phyloP scores from a whole-genome alignment of 495 filamentous ascomycete species.

The Aspergillus incahuasiensis region DNA sequence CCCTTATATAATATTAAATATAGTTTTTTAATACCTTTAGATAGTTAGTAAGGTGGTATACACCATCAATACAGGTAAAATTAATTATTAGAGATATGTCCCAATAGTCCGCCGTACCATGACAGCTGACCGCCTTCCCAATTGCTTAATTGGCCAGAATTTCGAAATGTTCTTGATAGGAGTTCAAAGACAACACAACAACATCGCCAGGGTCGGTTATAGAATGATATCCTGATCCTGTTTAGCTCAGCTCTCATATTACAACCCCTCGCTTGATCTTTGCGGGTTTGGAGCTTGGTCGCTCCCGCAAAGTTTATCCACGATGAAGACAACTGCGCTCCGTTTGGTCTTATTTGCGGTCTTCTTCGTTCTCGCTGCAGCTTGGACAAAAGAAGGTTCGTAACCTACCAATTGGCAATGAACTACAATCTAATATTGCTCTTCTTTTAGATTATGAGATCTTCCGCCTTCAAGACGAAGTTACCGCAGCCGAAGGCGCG shows the following conservation, averaged over 20 bases:
- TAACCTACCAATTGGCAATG: slow-evolving; percentile 9
- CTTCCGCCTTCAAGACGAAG: slow-evolving; percentile 86
- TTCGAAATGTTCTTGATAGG: neutral
- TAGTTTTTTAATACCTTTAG: no score
- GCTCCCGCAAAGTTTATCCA: slow-evolving; percentile 20
- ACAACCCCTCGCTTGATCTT: neutral
- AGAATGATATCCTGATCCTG: neutral
- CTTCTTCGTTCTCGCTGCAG: slow-evolving; percentile 58
- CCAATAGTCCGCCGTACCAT: no score
- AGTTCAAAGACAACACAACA: neutral
- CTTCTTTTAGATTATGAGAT: slow-evolving; percentile 80
- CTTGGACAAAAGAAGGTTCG: slow-evolving; percentile 82
- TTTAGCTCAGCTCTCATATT: neutral
- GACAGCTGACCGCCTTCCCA: neutral
- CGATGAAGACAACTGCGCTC: slow-evolving; percentile 35
- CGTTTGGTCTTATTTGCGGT: slow-evolving; percentile 32
- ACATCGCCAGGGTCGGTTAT: neutral
- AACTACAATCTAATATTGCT: neutral
- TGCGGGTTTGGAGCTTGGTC: slow-evolving; percentile 25
- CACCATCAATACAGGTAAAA: no score
- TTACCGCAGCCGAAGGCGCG: slow-evolving; percentile 67
- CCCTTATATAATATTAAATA: no score
- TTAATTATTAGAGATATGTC: no score
- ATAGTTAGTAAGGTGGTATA: no score
- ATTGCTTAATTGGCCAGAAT: neutral